phyloP scores from a whole-genome alignment of 495 filamentous ascomycete genomes.

The Cairneyella variabilis region DNA sequence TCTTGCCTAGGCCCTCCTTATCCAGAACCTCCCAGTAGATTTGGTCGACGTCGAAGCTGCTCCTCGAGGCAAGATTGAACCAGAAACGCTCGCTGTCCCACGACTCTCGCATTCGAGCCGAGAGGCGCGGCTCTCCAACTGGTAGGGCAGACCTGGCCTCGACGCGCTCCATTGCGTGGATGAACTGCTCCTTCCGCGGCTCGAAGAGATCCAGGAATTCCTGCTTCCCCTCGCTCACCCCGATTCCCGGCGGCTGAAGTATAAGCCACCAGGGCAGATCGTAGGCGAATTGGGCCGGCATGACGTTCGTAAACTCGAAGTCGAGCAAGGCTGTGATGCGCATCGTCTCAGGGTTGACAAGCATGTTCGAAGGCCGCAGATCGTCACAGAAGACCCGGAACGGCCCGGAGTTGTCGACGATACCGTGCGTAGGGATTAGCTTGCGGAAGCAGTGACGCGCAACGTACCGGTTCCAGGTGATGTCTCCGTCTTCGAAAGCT shows the following conservation, averaged over 20 bases:
- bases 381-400: conserved; percentile 41
- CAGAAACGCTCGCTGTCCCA: conserved; percentile 38
- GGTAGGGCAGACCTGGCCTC: conserved; percentile 16
- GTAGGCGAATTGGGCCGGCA: conserved; percentile 39
- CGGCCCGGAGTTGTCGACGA: conserved; percentile 31
- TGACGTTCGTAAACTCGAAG: conserved; percentile 40
- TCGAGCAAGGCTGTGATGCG: conserved; percentile 39
- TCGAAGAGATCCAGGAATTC: conserved; percentile 19
- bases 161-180: conserved; percentile 21
- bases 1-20: conserved; percentile 20
- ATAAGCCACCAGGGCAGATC: conserved; percentile 44
- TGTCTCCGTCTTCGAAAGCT: conserved; percentile 19
- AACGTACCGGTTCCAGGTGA: conserved; percentile 33
- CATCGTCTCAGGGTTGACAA: conserved; percentile 35
- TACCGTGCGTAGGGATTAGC: conserved; percentile 33
- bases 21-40: conserved; percentile 35
- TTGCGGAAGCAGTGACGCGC: conserved; percentile 36
- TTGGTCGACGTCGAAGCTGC: conserved; percentile 34
- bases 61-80: conserved; percentile 39
- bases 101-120: conserved; percentile 36
- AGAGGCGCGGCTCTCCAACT: conserved; percentile 25
- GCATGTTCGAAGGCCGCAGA: conserved; percentile 39
- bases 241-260: conserved; percentile 14
- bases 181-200: conserved; percentile 27
- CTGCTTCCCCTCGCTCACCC: conserved; percentile 13